phyloP scores from a whole-genome alignment of 345 rosid species.

The Citrus sp. region DNA sequence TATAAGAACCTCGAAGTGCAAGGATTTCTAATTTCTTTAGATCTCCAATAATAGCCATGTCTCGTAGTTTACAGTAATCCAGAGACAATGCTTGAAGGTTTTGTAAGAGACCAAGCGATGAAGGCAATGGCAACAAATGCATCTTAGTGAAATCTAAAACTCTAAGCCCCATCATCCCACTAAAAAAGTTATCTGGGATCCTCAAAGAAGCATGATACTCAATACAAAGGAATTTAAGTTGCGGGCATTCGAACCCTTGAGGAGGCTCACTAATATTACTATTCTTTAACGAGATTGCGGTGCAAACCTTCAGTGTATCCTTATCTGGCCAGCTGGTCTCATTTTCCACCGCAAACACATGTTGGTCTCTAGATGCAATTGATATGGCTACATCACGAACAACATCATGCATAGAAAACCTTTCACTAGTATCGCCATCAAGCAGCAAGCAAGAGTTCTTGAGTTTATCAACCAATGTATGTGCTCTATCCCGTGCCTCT shows the following conservation, averaged over 20 bases:
- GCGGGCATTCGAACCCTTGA: background rate
- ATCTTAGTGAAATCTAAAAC: background rate
- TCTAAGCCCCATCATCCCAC: background rate
- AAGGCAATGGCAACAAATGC: no score
- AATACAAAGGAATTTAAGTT: background rate
- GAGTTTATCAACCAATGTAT: background rate
- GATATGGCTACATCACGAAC: no score
- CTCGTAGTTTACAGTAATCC: fast-evolving
- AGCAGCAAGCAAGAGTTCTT: background rate
- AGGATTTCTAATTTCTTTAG: background rate
- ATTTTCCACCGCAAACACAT: no score
- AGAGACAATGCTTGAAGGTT: no score
- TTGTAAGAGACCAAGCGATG: no score
- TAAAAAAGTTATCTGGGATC: background rate
- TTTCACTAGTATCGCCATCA: no score
- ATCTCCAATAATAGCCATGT: background rate
- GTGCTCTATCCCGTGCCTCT: conserved; percentile 5
- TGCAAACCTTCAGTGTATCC: background rate
- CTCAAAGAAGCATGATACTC: fast-evolving
- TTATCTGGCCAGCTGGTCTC: no score
- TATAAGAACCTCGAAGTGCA: background rate
- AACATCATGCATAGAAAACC: no score
- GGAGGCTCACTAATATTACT: background rate
- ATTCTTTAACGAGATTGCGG: fast-evolving
- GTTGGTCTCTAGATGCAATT: no score